These are phyloP conservation scores for Nigrospora oryzae DNA, from an alignment of 2,329 filamentous ascomycete species.

Conservation along the genomic window DNA sequence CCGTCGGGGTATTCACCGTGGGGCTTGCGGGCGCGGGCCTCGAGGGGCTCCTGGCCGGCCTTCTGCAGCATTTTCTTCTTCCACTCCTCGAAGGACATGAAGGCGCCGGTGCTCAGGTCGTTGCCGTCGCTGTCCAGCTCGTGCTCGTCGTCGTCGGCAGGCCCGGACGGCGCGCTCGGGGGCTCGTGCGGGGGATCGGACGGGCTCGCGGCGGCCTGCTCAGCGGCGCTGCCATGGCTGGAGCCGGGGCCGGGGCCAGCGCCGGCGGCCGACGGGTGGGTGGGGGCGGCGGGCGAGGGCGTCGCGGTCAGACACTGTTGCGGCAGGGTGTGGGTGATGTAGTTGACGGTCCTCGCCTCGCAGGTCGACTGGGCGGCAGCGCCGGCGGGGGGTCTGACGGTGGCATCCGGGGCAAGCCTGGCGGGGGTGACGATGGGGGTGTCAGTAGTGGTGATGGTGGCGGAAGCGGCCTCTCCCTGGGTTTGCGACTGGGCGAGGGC, in stretches of 20 bases:
- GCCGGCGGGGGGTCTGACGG: neutral
- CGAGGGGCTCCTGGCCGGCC: slow-evolving; percentile 63
- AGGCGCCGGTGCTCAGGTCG: slow-evolving; percentile 56
- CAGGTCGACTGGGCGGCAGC: slow-evolving; percentile 28
- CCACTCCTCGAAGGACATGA: slow-evolving; percentile 98
- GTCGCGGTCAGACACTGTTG: slow-evolving; percentile 67
- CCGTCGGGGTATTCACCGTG: slow-evolving; percentile 46
- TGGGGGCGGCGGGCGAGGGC: slow-evolving; percentile 30
- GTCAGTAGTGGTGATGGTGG: neutral
- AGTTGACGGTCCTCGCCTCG: slow-evolving; percentile 63
- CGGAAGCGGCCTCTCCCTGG: neutral
- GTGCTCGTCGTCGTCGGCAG: slow-evolving; percentile 30
- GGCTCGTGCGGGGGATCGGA: neutral
- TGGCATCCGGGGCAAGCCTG: neutral
- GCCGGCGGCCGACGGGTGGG: slow-evolving; percentile 4
- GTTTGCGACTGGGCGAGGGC: neutral
- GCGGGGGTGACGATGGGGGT: neutral
- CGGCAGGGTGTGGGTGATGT: slow-evolving; percentile 70
- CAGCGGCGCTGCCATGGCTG: slow-evolving; percentile 9
- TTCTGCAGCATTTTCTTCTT: slow-evolving; percentile 87
- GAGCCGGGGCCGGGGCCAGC: slow-evolving; percentile 6
- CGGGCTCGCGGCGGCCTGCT: neutral
- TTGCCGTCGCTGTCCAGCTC: slow-evolving; percentile 54
- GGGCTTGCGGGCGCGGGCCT: slow-evolving; percentile 56
- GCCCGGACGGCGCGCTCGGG: slow-evolving; percentile 9